Percentiles rank a stretch among this genome's conserved stretches.
phyloP scores from a whole-genome alignment of 2,329 filamentous ascomycete genomes.

The Clonostachys chloroleuca region DNA sequence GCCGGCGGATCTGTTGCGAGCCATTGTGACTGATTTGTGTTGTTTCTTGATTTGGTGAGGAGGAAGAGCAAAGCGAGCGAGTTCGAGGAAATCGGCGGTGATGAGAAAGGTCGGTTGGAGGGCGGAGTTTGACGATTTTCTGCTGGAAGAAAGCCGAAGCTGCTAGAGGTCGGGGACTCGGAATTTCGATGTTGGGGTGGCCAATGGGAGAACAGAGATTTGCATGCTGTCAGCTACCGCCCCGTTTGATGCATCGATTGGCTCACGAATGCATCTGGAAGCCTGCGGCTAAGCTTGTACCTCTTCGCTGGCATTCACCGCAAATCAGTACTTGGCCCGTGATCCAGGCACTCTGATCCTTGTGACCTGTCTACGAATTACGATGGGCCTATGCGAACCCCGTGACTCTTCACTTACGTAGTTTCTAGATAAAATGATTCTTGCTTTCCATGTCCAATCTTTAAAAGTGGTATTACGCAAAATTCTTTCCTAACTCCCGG shows the following conservation, averaged over 20 bases:
- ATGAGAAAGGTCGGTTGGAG: not conserved
- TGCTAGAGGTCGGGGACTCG: not conserved
- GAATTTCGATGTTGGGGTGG: not conserved
- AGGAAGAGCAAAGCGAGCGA: not conserved
- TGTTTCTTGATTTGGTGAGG: constrained; percentile 20
- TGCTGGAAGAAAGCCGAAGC: not conserved
- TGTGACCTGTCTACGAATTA: too few relatives aligned
- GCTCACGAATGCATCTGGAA: too few relatives aligned
- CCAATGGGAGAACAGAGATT: not conserved
- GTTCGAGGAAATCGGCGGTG: constrained; percentile 1
- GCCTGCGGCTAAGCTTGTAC: too few relatives aligned
- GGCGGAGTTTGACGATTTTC: not conserved
- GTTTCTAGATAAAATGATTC: too few relatives aligned
- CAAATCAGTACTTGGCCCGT: too few relatives aligned
- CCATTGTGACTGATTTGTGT: constrained; percentile 42
- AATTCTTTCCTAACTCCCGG: too few relatives aligned
- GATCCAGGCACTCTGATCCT: too few relatives aligned
- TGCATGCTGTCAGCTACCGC: not conserved
- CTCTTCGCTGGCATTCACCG: too few relatives aligned
- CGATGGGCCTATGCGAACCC: too few relatives aligned
- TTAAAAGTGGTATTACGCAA: too few relatives aligned
- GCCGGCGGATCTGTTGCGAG: constrained; percentile 62
- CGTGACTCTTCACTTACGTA: too few relatives aligned
- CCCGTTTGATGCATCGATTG: not conserved
- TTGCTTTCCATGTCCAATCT: too few relatives aligned